Conservation (phyloP, 2,329 filamentous ascomycete genomes). For the Xylariaceae sp. region DNA sequence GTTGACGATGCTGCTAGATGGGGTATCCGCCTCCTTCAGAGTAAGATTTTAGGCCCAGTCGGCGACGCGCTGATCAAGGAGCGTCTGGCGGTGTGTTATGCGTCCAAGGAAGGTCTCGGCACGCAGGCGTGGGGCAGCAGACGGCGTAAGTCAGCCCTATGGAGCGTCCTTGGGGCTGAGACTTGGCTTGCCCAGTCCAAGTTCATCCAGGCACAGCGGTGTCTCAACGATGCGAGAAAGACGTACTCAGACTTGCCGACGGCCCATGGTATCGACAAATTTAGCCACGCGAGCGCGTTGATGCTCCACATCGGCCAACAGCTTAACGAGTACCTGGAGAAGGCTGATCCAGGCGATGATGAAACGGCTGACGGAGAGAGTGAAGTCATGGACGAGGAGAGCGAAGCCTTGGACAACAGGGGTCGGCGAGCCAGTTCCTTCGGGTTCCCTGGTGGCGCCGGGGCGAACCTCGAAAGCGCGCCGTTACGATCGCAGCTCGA, state of each 20-base stretch:
- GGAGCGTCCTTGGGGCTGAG: constrained; percentile 79
- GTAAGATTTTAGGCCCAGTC: constrained; percentile 66
- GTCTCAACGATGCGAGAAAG: constrained; percentile 64
- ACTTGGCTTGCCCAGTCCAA: constrained; percentile 77
- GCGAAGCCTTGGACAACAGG: constrained; percentile 52
- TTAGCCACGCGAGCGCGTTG: constrained; percentile 48
- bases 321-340: constrained; percentile 45
- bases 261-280: constrained; percentile 50
- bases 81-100: constrained; percentile 79
- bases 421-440: constrained; percentile 55
- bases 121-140: constrained; percentile 66
- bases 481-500: constrained; percentile 36
- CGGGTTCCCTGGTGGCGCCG: constrained; percentile 39
- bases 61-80: constrained; percentile 83
- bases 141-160: constrained; percentile 80
- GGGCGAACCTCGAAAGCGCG: constrained; percentile 46
- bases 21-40: constrained; percentile 75
- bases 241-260: constrained; percentile 50
- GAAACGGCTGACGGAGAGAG: constrained; percentile 31
- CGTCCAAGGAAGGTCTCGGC: constrained; percentile 64
- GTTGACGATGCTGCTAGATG: constrained; percentile 85
- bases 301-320: constrained; percentile 49
- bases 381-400: constrained; percentile 46
- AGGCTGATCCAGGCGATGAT: constrained; percentile 30
- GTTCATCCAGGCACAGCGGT: constrained; percentile 71